Percentiles rank a stretch among this genome's conserved stretches.
Evolutionary conservation across 805 yeast genomes (phyloP).

Genomic region (Candida coquimbonensis): DNA sequence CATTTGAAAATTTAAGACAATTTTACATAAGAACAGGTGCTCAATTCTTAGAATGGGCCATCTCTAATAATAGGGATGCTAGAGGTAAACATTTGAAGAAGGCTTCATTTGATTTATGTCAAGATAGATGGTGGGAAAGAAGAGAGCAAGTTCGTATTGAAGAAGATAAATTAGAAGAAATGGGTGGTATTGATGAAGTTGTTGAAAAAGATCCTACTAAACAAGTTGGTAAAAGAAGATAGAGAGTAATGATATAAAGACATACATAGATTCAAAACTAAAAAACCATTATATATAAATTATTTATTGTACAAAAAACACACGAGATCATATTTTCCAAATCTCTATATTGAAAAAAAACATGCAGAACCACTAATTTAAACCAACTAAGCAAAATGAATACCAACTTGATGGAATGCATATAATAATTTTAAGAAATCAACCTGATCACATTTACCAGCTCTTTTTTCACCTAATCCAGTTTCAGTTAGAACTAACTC

Average conservation of each 20-base stretch:
- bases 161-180: constrained; percentile 84
- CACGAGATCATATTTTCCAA: neutral
- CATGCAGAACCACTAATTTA: constrained; percentile 21
- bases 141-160: constrained; percentile 84
- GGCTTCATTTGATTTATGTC: constrained; percentile 84
- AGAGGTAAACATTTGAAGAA: constrained; percentile 87
- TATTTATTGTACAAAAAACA: neutral
- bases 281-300: neutral
- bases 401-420: constrained; percentile 95
- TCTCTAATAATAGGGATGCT: constrained; percentile 74
- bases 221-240: constrained; percentile 51
- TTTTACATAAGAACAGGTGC: constrained; percentile 86
- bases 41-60: constrained; percentile 87
- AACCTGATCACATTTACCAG: constrained; percentile 91
- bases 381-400: constrained; percentile 92
- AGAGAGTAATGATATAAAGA: neutral
- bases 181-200: constrained; percentile 87
- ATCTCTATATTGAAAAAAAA: neutral
- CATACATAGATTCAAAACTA: neutral
- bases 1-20: constrained; percentile 77
- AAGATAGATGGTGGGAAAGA: constrained; percentile 98
- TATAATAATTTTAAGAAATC: constrained; percentile 81
- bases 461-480: constrained; percentile 76
- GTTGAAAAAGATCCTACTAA: constrained; percentile 61
- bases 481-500: constrained; percentile 72